Evolutionary conservation across 1,284 basidiomycete genomes (phyloP), one percentile per base, ranked within the genome.

Genomic region (Flammula alnicola): DNA sequence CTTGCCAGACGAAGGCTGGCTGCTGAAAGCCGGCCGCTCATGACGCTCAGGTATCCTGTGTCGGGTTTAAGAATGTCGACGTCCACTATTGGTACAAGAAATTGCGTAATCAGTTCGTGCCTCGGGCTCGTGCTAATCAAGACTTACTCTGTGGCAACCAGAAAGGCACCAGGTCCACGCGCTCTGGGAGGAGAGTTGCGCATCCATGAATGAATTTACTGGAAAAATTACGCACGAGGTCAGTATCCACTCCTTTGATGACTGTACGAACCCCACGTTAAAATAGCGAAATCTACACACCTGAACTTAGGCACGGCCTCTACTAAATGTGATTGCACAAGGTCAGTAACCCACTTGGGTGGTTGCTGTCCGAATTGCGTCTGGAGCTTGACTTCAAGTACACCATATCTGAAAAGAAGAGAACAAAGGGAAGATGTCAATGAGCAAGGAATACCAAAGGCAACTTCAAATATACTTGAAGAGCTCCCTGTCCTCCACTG

Each of bases 121-220:
- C 27, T 9, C 23, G 32, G 6, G 29, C 45, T 36, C 5, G 25
- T 16, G 39, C 32, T 23, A 50, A 11, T 5, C 0, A 30, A n/a
- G 19, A 71, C 84, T 47, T 66, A 93, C 88, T 96, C 68, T 96
- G 94, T 4, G 94, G 95, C 3, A 98, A 83, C 96, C 96, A 99
- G 80, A 98, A 99, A 3, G 96, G 96, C 12, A 99, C 91, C n/a
- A 99, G 82, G 64, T 98, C 93, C 47, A 98, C 96, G 35, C 96
- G 90, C 67, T 94, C 86, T 27, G 95, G 93, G 6, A 99, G 73
- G 0, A 98, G 77, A 0, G 94, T 96, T 1, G 96, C 90, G 64
- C 96, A 99, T 20, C 96, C 96, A 66, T 98, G 96, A 57, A 98
- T 97, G 68, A 98, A 98, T 83, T 96, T 96, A 70, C 92, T 91